Base-by-base conservation (phyloP, 2,329 filamentous ascomycete genomes). In the Pseudogymnoascus destructans region DNA sequence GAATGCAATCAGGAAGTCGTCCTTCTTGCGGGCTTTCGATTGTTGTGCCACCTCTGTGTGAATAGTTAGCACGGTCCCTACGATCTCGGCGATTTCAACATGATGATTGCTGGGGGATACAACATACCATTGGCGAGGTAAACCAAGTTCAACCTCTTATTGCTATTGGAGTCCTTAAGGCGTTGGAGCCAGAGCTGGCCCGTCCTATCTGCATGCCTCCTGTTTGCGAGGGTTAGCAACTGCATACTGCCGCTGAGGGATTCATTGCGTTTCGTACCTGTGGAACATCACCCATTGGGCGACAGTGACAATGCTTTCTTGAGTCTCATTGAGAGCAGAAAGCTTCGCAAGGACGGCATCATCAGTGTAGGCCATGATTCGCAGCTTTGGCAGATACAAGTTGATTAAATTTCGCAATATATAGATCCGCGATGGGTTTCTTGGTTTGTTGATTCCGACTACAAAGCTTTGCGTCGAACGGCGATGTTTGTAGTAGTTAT, bases 281-380 rank as follows among this genome's bases (percentile, higher is more conserved):
- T 98, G 92, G 71, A 98, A 98, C 86, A 98, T 95, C 62, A 98
- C 93, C 95, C 95, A 98, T 83, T 97, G 92, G 59, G 93, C 90
- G 62, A 95, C 91, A 33, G 89, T 92, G 61, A 95, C 83, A 68
- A 98, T 97, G 73, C 90, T 95, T 70, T 98, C 93, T 71, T 98
- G 92, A 9, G 90, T 95, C 74, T 98, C 95, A 73, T 95, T 96
- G 62, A 98, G 81, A 40, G 90, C 89, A 30, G 91, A 95, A 58
- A 98, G 85, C 76, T 96, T 96, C 58, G 92, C 89, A 71, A 91
- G 83, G 59, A 98, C 90, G 52, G 90, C 88, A 75, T 98, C 93
- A 73, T 97, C 91, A 64, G 87, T 93, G 74, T 95, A 97, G 49
- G 93, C 85, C 92, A 98, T 96, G 61, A 60, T 52, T 49, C 72